Conservation (phyloP, 1,284 basidiomycete species). For the Sanguinoderma infundibulare region DNA sequence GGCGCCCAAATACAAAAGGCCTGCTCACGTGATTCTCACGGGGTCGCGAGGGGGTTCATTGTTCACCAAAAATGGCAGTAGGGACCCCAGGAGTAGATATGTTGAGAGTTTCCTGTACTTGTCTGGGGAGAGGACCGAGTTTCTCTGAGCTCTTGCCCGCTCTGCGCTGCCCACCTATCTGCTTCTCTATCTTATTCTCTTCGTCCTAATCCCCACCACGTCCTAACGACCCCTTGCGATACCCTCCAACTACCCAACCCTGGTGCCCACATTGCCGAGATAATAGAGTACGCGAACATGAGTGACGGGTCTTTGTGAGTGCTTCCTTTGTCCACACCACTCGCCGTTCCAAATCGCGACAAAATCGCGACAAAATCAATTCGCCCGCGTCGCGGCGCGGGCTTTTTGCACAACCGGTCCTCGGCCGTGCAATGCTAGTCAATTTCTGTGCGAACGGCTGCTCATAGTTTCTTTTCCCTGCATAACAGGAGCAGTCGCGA, state of each 20-base stretch:
- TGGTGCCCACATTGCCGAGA: not conserved
- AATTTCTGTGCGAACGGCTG: no score
- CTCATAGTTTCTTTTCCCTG: no score
- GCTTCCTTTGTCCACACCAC: conserved; percentile 4
- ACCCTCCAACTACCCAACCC: not conserved
- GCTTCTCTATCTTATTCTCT: conserved; percentile 7
- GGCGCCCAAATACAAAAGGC: no score
- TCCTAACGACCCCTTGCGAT: not conserved
- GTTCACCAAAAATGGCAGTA: conserved; percentile 7
- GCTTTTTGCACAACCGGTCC: no score
- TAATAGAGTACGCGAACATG: conserved; percentile 7
- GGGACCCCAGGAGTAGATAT: not conserved
- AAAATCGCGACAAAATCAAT: no score
- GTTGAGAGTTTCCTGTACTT: not conserved
- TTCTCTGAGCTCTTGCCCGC: not conserved
- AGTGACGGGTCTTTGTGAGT: conserved; percentile 22
- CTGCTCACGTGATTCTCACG: conserved; percentile 10
- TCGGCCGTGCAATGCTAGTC: no score
- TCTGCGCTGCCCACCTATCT: not conserved
- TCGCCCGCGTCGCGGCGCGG: not conserved
- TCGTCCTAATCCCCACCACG: not conserved
- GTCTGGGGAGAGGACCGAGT: not conserved
- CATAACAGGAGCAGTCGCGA: conserved; percentile 18
- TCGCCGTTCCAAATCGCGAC: not conserved
- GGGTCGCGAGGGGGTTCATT: conserved; percentile 3